Base-by-base conservation (phyloP, 495 filamentous ascomycete species). In the Achaetomiella virescens region DNA sequence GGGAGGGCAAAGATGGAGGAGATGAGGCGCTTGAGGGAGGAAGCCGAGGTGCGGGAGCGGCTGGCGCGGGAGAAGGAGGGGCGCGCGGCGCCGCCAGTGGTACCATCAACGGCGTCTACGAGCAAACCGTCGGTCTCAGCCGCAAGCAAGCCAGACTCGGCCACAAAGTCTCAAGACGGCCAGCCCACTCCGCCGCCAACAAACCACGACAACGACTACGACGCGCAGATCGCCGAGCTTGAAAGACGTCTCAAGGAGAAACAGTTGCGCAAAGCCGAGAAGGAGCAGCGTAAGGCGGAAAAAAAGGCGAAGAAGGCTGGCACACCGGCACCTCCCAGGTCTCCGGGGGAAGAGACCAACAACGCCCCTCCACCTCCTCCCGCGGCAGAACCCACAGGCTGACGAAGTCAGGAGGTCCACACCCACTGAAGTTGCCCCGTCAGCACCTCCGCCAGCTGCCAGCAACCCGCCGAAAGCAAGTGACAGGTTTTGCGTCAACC, bases 31-130 rank as follows among this genome's bases (percentile, higher is more conserved):
- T n/a, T 66, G 51, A 66, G 61, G 62, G 62, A 66, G 46, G 71
- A 74, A 57, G 75, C 75, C 0, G 72, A 74, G 60, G 68, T 63
- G 47, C 64, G 73, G 47, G 75, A 75, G 48, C 52, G 61, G 41
- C 17, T 61, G 20, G 60, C 55, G 49, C 53, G 57, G 46, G 62
- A 63, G 33, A 47, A 48, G 49, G 56, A 63, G 45, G 48, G 17
- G 24, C 17, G 17, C 15, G 29, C 22, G 18, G 38, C 33, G 27
- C 27, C 27, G 27, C 27, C 27, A 9, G 27, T 31, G 27, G 27
- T 31, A 9, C 27, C 27, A 9, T 4, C 9, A 15, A 22, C 36
- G 12, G 29, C 24, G 6, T 6, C 18, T 21, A 36, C 22, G 24
- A 17, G 40, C 14, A 52, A 25, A 48, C 43, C 42, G 11, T 2